Conservation (phyloP, 805 yeast genomes). For the Myxozyma neotropica region DNA sequence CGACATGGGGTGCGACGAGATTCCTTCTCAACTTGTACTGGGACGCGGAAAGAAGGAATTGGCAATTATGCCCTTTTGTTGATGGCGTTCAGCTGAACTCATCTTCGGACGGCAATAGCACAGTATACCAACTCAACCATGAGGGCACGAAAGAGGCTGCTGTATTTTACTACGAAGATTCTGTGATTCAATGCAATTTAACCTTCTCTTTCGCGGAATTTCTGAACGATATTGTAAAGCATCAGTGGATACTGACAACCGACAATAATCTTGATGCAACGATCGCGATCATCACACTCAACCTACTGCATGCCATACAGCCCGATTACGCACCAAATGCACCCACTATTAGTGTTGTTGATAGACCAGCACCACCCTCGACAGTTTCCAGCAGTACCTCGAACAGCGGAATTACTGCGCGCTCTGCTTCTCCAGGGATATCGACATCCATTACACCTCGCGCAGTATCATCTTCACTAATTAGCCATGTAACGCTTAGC, state of each 20-base stretch:
- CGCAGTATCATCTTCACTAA: background rate
- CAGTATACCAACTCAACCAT: background rate
- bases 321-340: constrained; percentile 9
- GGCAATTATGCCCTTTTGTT: constrained; percentile 61
- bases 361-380: background rate
- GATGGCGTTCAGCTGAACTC: constrained; percentile 7
- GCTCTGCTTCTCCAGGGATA: background rate
- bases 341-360: background rate
- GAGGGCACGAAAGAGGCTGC: constrained; percentile 3
- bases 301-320: constrained; percentile 11
- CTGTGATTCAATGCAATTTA: constrained; percentile 10
- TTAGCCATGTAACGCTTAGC: too few species aligned
- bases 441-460: background rate
- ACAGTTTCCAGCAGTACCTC: background rate
- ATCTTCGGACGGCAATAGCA: background rate
- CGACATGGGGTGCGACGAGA: constrained; percentile 43
- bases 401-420: background rate
- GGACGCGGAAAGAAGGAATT: constrained; percentile 46
- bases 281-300: constrained; percentile 20
- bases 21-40: constrained; percentile 55
- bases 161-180: constrained; percentile 1
- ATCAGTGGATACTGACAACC: constrained; percentile 19
- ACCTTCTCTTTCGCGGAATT: constrained; percentile 13
- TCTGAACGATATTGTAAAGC: constrained; percentile 9
- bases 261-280: constrained; percentile 24